Evolutionary conservation across 2,329 filamentous ascomycete genomes (phyloP).

Genomic region (Massarina eburnea): DNA sequence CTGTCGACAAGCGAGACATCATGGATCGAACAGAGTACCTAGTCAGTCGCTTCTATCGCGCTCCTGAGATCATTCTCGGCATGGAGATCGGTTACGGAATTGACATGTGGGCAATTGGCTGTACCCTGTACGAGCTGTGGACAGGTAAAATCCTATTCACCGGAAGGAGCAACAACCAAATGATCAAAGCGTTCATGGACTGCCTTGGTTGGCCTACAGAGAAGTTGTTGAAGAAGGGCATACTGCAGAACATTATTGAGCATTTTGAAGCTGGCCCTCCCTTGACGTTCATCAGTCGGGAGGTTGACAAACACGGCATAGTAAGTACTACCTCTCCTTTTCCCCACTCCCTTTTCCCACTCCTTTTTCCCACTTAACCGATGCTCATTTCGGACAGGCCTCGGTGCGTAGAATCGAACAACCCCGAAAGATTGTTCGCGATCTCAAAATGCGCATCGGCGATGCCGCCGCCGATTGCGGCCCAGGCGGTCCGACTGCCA

Average conservation of each 20-base stretch:
- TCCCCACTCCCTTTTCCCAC: too few relatives aligned
- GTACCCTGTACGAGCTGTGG: slow-evolving; percentile 94
- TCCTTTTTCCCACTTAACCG: too few relatives aligned
- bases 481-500: slow-evolving; percentile 63
- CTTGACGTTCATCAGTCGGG: slow-evolving; percentile 76
- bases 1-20: slow-evolving; percentile 78
- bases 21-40: slow-evolving; percentile 93
- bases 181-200: slow-evolving; percentile 96
- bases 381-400: slow-evolving; percentile 53
- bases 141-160: slow-evolving; percentile 97
- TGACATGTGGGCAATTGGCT: slow-evolving; percentile 97
- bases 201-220: slow-evolving; percentile 88
- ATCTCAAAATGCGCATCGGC: slow-evolving; percentile 78
- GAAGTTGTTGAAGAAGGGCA: slow-evolving; percentile 81
- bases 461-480: slow-evolving; percentile 72
- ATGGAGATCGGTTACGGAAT: slow-evolving; percentile 93
- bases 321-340: slow-evolving; percentile 16
- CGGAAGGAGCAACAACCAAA: slow-evolving; percentile 95
- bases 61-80: slow-evolving; percentile 95
- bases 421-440: slow-evolving; percentile 62
- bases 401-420: slow-evolving; percentile 65
- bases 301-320: slow-evolving; percentile 61
- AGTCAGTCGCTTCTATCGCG: slow-evolving; percentile 95
- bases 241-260: slow-evolving; percentile 70
- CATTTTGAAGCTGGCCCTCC: slow-evolving; percentile 58